Evolutionary conservation across 2,329 filamentous ascomycete species (phyloP), one percentile per base, ranked within the genome.

Genomic region (Fusarium pseudograminearum): DNA sequence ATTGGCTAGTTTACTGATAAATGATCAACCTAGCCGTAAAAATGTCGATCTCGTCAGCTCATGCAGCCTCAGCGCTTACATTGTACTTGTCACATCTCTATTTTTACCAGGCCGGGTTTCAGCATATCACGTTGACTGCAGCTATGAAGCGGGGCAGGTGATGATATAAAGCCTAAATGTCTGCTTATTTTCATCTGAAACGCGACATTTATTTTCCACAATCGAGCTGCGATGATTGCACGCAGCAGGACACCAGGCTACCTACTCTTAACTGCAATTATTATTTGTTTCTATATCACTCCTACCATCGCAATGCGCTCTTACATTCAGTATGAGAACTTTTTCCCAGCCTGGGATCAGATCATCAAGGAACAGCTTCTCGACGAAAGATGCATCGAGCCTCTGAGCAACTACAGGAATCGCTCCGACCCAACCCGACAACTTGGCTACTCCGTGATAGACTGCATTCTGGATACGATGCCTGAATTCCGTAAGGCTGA

Each of bases 401-500:
- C 47, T 12, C 12, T 65, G 12, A 3, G 34, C 18, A 16, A 7
- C 3, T 72, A 72, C 11, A 51, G 20, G 4, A 66, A 58, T 15
- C 28, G 40, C 12, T 50, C 58, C 1, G 5, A 45, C 0, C 48
- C 57, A 4, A 5, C 1, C 1, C 45, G n/a, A 5, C 59, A 57
- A 18, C 4, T 31, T 9, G 70, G 60, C 12, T 69, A 68, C 24
- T 3, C 2, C 1, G 60, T 74, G 3, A 68, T 74, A 30, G 57
- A 50, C 26, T 73, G 69, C n/a, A 65, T 75, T 26, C 56, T 75
- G 16, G 22, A 30, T 1, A 56, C 65, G 2, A 66, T 70, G 56
- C 62, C 63, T 11, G 73, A 75, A 12, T 74, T 56, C 22, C 65
- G 70, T 44, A 75, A 76, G 44, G 63, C 73, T 3, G 74, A 76